A percentile compares a stretch with the other conserved stretches of the same genome.
These are phyloP conservation scores for Botryotinia globosa DNA, from an alignment of 2,329 filamentous ascomycete genomes.

Conservation along the genomic window DNA sequence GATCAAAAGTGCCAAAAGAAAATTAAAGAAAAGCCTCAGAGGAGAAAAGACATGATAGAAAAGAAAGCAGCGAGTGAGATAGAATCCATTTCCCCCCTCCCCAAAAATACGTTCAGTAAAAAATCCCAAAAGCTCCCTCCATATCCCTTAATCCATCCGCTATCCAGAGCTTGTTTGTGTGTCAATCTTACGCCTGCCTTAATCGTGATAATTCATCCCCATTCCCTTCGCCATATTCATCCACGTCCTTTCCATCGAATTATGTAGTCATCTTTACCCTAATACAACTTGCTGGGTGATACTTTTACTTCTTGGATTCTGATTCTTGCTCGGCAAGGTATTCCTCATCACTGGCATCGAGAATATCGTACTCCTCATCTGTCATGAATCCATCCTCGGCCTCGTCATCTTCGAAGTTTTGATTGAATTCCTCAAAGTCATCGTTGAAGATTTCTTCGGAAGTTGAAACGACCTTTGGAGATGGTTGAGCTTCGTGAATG, in stretches of 20 bases:
- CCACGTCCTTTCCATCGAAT: constrained; percentile 8
- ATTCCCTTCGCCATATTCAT: constrained; percentile 20
- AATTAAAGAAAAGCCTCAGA: background rate
- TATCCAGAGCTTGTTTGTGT: constrained; percentile 33
- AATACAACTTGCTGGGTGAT: constrained; percentile 18
- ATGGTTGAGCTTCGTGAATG: constrained; percentile 56
- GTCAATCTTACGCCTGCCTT: constrained; percentile 36
- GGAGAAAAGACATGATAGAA: background rate
- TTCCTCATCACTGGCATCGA: constrained; percentile 93
- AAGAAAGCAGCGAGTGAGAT: constrained; percentile 16
- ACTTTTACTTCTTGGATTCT: constrained; percentile 33
- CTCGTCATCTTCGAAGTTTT: constrained; percentile 54
- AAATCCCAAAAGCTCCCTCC: constrained; percentile 30
- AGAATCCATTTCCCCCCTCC: background rate
- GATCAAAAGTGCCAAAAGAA: background rate
- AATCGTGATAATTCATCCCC: constrained; percentile 20
- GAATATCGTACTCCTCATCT: constrained; percentile 96
- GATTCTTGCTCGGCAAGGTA: constrained; percentile 54
- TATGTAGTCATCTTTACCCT: background rate
- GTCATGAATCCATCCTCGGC: constrained; percentile 80
- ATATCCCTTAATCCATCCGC: constrained; percentile 17
- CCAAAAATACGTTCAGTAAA: constrained; percentile 11
- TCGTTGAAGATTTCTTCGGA: constrained; percentile 37
- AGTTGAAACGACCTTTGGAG: constrained; percentile 48
- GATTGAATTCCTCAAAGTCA: constrained; percentile 50